phyloP scores from a whole-genome alignment of 208 protist species.

The Herpetomonas muscarum region DNA sequence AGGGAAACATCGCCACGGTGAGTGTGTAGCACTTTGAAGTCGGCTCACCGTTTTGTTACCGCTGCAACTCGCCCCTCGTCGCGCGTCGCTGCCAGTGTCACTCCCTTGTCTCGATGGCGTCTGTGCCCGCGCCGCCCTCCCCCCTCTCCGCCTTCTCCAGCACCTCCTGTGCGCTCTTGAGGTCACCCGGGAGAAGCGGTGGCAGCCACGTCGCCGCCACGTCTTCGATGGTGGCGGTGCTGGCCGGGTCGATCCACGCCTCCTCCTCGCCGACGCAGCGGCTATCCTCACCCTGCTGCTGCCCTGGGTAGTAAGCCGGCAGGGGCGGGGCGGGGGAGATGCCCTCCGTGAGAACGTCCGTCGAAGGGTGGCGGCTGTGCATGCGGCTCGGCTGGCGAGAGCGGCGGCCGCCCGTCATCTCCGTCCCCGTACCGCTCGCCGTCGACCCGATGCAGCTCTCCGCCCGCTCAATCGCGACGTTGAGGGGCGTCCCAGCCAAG shows the following conservation, averaged over 20 bases:
- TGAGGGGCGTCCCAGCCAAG: not conserved
- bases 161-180: not conserved
- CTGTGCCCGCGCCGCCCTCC: too few species aligned
- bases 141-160: not conserved
- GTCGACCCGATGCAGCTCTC: too few species aligned
- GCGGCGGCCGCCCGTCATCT: not conserved
- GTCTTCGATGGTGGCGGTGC: slow-evolving; percentile 6
- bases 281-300: not conserved
- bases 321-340: slow-evolving; percentile 1
- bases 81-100: too few species aligned
- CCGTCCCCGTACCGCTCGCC: not conserved
- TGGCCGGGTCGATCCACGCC: not conserved
- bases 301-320: not conserved
- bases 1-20: too few species aligned
- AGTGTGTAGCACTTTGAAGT: not conserved
- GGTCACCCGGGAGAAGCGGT: slow-evolving; percentile 1
- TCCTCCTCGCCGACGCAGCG: not conserved
- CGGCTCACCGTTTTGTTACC: slow-evolving; percentile 1
- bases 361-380: not conserved
- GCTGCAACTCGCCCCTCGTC: slow-evolving; percentile 3
- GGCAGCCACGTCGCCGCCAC: slow-evolving; percentile 12
- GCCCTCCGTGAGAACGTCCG: not conserved
- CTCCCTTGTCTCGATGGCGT: too few species aligned
- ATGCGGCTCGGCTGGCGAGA: not conserved
- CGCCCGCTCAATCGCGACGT: not conserved